Evolutionary conservation across 2,329 filamentous ascomycete species (phyloP).

Genomic region (Celoporthe dispersa): DNA sequence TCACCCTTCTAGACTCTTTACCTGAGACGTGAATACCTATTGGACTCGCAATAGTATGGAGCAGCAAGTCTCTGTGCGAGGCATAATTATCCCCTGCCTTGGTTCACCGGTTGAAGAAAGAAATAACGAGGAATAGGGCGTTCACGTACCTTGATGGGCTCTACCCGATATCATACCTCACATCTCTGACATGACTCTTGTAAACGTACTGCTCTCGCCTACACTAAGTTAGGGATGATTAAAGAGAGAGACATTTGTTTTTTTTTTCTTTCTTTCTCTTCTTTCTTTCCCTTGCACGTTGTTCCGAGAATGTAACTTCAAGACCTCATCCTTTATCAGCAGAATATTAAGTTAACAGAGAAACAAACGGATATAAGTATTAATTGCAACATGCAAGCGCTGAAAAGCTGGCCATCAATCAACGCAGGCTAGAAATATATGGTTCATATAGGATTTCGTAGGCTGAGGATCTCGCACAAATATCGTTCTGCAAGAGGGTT

Average conservation of each 20-base stretch:
- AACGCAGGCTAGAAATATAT: too few relatives aligned
- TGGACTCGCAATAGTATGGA: neutral
- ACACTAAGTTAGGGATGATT: neutral
- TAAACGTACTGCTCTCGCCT: neutral
- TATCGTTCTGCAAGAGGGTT: too few relatives aligned
- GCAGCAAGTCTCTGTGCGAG: neutral
- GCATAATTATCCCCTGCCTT: neutral
- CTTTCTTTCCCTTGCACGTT: neutral
- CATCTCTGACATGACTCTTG: neutral
- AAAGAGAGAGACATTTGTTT: neutral
- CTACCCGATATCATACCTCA: neutral
- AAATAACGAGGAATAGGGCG: neutral
- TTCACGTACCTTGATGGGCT: neutral
- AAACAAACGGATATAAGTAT: neutral
- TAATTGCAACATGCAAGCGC: too few relatives aligned
- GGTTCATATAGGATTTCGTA: too few relatives aligned
- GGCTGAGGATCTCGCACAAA: too few relatives aligned
- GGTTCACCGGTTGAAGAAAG: neutral
- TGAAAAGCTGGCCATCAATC: too few relatives aligned
- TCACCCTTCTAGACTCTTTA: neutral
- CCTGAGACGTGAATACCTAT: neutral
- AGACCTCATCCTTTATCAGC: neutral
- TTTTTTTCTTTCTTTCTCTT: neutral
- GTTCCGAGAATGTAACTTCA: neutral
- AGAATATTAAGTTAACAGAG: neutral